Evolutionary conservation across 2,329 filamentous ascomycete genomes (phyloP).

Genomic region (Fusarium poae): DNA sequence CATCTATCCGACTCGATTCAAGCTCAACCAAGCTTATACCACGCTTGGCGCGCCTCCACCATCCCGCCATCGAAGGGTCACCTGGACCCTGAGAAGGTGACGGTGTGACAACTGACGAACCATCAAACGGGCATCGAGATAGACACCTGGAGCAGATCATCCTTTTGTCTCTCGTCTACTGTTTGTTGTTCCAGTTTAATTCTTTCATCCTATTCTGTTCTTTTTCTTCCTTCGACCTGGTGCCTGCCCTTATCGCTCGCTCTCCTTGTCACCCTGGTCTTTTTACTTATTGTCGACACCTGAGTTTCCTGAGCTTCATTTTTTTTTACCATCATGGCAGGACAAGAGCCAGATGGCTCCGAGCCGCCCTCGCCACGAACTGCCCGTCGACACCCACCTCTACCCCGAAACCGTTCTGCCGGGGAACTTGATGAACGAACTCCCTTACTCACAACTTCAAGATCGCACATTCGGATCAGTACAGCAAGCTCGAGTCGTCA

Average conservation of each 20-base stretch:
- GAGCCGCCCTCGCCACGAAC: slow-evolving; percentile 54
- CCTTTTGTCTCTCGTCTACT: slow-evolving; percentile 9
- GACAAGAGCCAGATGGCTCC: slow-evolving; percentile 49
- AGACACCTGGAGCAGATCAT: slow-evolving; percentile 12
- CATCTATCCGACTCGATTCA: slow-evolving; percentile 28
- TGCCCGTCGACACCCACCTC: slow-evolving; percentile 47
- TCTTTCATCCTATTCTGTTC: slow-evolving; percentile 7
- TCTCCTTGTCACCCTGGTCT: slow-evolving; percentile 5
- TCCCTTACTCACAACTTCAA: slow-evolving; percentile 57
- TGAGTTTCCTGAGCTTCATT: slow-evolving; percentile 4
- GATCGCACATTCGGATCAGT: slow-evolving; percentile 59
- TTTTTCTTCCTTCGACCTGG: slow-evolving; percentile 4
- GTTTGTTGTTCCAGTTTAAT: slow-evolving; percentile 2
- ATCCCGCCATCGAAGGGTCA: slow-evolving; percentile 35
- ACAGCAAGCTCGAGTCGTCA: slow-evolving; percentile 49
- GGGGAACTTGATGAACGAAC: slow-evolving; percentile 60
- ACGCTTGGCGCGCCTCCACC: slow-evolving; percentile 40
- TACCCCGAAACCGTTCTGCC: slow-evolving; percentile 49
- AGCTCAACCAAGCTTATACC: slow-evolving; percentile 26
- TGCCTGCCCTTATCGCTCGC: slow-evolving; percentile 1
- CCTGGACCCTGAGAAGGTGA: slow-evolving; percentile 44
- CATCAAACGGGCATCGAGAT: slow-evolving; percentile 37
- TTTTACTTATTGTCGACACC: not conserved
- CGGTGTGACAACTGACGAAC: slow-evolving; percentile 42
- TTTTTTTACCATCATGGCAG: slow-evolving; percentile 49